Conservation (phyloP, 2,329 filamentous ascomycete genomes). For the Cladosporium velox region DNA sequence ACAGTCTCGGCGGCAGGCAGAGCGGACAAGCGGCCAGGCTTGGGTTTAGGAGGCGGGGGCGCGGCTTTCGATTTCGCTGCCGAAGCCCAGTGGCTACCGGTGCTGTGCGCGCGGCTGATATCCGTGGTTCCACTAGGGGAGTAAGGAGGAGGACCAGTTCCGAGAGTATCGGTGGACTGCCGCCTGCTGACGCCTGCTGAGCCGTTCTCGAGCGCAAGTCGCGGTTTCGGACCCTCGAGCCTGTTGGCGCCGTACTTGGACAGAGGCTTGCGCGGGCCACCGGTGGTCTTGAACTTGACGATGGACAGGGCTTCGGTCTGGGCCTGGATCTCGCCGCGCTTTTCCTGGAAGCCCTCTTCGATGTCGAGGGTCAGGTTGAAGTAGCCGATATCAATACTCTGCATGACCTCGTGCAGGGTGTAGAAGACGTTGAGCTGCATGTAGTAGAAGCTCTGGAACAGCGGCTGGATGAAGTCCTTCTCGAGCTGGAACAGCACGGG, state of each 20-base stretch:
- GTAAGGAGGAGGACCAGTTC: constrained; percentile 34
- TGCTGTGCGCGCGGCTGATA: constrained; percentile 37
- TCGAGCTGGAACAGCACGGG: constrained; percentile 89
- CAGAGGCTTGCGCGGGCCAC: constrained; percentile 55
- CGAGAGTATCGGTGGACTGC: constrained; percentile 29
- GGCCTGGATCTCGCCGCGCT: constrained; percentile 85
- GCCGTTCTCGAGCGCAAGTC: constrained; percentile 39
- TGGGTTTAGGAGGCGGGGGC: constrained; percentile 54
- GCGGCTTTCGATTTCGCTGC: constrained; percentile 52
- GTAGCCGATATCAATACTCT: constrained; percentile 94
- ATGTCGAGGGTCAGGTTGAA: constrained; percentile 91
- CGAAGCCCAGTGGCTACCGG: constrained; percentile 43
- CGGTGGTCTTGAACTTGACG: constrained; percentile 87
- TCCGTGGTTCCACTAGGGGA: constrained; percentile 26
- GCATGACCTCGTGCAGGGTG: constrained; percentile 97
- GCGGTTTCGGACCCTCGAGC: constrained; percentile 21
- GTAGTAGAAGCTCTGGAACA: constrained; percentile 99
- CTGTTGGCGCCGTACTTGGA: constrained; percentile 51
- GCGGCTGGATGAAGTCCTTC: constrained; percentile 89
- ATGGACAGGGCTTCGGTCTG: constrained; percentile 81
- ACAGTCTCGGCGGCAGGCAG: constrained; percentile 69
- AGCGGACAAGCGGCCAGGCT: constrained; percentile 68
- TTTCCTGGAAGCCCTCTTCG: constrained; percentile 85
- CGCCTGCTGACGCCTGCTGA: constrained; percentile 30
- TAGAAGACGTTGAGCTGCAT: constrained; percentile 99